phyloP scores from a whole-genome alignment of 345 rosid species.

The Euclidium syriacum region DNA sequence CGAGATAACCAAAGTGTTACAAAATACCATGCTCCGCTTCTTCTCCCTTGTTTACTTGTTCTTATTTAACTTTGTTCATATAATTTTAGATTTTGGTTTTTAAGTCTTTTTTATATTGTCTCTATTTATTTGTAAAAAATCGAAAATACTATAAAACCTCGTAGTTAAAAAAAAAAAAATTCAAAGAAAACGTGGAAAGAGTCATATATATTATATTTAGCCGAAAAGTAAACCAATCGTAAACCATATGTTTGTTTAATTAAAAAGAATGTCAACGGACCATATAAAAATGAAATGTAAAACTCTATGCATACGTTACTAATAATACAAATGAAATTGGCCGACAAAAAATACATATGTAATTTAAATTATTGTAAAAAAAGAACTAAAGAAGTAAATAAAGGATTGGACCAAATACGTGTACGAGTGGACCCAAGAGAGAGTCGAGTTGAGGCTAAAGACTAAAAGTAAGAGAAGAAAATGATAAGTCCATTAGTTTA shows the following conservation, averaged over 20 bases:
- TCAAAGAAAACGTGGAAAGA: not conserved
- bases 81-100: no score
- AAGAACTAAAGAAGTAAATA: no score
- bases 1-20: no score
- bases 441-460: constrained; percentile 1
- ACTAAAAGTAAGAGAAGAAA: not conserved
- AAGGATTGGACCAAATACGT: constrained; percentile 26
- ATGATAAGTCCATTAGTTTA: constrained; percentile 24
- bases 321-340: not conserved
- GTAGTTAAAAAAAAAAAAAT: no score
- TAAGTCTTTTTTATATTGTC: no score
- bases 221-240: not conserved
- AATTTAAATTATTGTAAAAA: not conserved
- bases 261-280: constrained; percentile 14
- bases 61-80: no score
- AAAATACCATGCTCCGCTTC: no score
- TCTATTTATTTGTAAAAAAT: no score
- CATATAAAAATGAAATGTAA: not conserved
- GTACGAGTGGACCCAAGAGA: constrained; percentile 21
- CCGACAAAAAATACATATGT: not conserved
- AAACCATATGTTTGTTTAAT: not conserved
- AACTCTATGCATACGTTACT: no score
- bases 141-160: no score
- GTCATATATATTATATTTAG: not conserved
- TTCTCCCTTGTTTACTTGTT: no score